Evolutionary conservation across 2,329 filamentous ascomycete species (phyloP).

Genomic region (Dactylellina leptospora): DNA sequence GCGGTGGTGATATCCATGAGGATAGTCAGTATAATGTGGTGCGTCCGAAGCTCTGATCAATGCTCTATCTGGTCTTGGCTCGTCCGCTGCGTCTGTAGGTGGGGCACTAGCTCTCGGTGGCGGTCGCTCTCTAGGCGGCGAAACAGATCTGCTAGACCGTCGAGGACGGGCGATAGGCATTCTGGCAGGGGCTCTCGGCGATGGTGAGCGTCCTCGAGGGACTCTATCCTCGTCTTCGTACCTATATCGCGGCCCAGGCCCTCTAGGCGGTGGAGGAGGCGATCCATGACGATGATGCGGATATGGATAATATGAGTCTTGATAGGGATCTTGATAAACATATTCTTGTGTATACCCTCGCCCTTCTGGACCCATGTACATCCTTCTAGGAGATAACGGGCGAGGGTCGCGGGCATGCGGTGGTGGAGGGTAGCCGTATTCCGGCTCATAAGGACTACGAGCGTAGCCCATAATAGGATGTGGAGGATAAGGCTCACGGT

Average conservation of each 20-base stretch:
- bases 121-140: constrained; percentile 35
- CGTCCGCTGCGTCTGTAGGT: constrained; percentile 26
- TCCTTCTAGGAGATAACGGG: constrained; percentile 27
- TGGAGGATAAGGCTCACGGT: constrained; percentile 39
- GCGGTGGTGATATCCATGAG: constrained; percentile 19
- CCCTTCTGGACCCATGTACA: constrained; percentile 37
- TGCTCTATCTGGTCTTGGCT: constrained; percentile 26
- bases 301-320: constrained; percentile 42
- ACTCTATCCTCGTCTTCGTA: constrained; percentile 46
- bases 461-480: constrained; percentile 34
- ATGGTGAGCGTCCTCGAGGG: constrained; percentile 39
- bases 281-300: constrained; percentile 23
- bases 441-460: constrained; percentile 40
- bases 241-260: constrained; percentile 21
- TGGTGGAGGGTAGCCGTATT: constrained; percentile 29
- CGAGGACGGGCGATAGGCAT: constrained; percentile 32
- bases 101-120: constrained; percentile 18
- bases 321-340: constrained; percentile 45
- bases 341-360: constrained; percentile 46
- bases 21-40: constrained; percentile 43
- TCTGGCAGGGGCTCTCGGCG: constrained; percentile 16
- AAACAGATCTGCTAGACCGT: constrained; percentile 42
- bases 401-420: constrained; percentile 30
- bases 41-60: constrained; percentile 31
- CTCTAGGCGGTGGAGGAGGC: constrained; percentile 11